phyloP scores from a whole-genome alignment of 2,329 filamentous ascomycete genomes.

The Thielaviopsis musarum region DNA sequence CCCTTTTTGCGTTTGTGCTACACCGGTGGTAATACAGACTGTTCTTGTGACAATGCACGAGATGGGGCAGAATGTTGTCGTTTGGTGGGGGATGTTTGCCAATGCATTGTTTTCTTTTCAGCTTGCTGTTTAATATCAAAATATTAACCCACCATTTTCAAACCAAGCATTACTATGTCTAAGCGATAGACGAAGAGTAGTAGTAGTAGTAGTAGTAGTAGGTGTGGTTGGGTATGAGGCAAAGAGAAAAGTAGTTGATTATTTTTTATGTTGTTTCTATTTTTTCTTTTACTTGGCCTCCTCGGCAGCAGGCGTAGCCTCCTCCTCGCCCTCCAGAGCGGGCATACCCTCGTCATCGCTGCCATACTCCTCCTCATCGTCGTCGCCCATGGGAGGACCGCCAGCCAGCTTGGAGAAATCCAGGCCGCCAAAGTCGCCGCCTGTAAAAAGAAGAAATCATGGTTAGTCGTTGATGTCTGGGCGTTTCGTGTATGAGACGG shows the following conservation, averaged over 20 bases:
- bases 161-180: too few relatives aligned
- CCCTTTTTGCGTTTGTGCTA: too few relatives aligned
- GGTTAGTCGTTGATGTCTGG: background rate
- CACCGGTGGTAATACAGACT: too few relatives aligned
- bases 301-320: slow-evolving; percentile 7
- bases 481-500: background rate
- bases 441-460: background rate
- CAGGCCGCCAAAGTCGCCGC: slow-evolving; percentile 65
- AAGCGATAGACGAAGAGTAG: too few relatives aligned
- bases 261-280: slow-evolving; percentile 1
- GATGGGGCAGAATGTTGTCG: too few relatives aligned
- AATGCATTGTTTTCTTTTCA: too few relatives aligned
- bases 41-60: too few relatives aligned
- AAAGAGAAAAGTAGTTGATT: background rate
- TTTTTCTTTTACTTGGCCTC: slow-evolving; percentile 3
- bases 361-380: slow-evolving; percentile 32
- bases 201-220: too few relatives aligned
- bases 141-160: too few relatives aligned
- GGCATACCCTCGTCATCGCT: slow-evolving; percentile 66
- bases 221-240: background rate
- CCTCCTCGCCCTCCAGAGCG: slow-evolving; percentile 50
- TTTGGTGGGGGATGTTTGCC: too few relatives aligned
- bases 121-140: too few relatives aligned
- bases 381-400: slow-evolving; percentile 25
- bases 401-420: slow-evolving; percentile 85